A percentile compares a stretch with the other conserved stretches of the same genome.
Evolutionary conservation across 495 filamentous ascomycete species (phyloP).

Genomic region (Poronia punctata): DNA sequence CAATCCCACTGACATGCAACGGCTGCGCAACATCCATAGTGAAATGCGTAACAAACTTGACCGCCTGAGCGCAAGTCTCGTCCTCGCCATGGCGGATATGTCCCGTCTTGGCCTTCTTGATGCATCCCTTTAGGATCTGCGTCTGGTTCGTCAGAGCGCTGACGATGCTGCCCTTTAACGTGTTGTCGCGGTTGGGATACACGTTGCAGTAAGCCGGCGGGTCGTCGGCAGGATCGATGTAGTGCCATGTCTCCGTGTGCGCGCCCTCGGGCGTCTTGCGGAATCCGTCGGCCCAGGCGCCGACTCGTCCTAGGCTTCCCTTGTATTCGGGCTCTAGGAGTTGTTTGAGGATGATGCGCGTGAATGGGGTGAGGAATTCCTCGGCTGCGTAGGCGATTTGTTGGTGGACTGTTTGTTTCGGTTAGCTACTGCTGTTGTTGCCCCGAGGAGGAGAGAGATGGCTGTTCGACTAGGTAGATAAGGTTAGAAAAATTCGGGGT

Average conservation of each 20-base stretch:
- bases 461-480: background rate
- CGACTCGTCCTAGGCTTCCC: constrained; percentile 23
- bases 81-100: constrained; percentile 15
- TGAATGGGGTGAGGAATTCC: constrained; percentile 20
- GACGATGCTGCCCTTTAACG: constrained; percentile 22
- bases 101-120: constrained; percentile 16
- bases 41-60: constrained; percentile 39
- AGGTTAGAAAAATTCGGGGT: background rate
- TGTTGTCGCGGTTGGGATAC: constrained; percentile 19
- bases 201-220: constrained; percentile 18
- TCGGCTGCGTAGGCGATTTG: constrained; percentile 30
- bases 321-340: constrained; percentile 27
- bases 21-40: constrained; percentile 24
- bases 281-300: constrained; percentile 24
- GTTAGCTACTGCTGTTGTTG: background rate
- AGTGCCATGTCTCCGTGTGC: constrained; percentile 14
- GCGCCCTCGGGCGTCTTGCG: constrained; percentile 17
- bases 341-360: constrained; percentile 17
- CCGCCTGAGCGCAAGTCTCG: constrained; percentile 20
- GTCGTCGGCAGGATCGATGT: constrained; percentile 8
- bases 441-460: background rate
- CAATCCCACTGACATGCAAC: constrained; percentile 22
- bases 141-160: constrained; percentile 19
- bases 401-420: constrained; percentile 23
- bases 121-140: constrained; percentile 21